Base-by-base conservation (phyloP, 2,329 filamentous ascomycete species). In the Blumeriella jaapii region DNA sequence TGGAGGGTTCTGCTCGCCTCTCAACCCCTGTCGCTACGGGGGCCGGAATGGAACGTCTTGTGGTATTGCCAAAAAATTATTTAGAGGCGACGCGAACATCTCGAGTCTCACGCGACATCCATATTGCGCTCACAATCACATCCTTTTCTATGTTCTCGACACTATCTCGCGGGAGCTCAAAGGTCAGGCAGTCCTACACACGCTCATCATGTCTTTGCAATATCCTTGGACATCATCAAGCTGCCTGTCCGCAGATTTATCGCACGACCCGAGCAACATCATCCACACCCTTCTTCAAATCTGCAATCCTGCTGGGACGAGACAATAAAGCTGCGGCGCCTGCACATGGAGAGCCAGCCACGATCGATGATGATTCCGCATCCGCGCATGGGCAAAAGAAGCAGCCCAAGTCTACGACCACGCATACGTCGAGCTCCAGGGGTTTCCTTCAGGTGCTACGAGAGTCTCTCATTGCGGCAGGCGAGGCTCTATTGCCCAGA, bases 121-220 rank as follows among this genome's bases (percentile, higher is more conserved):
- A 25, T 13, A 29, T 13, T 34, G 2, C 19, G 13, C 16, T 22
- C 18, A n/a, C n/a, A 25, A 22, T 16, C 13, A 10, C 32, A 16
- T 28, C 14, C 7, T 20, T 19, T 34, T 26, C 34, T 37, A 53
- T 53, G 51, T 47, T 51, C 24, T 29, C 44, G n/a, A 44, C 44
- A 42, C 13, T 51, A 14, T 42, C 47, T 22, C 48, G 48, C 23
- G 38, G 44, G 22, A 40, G 39, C 14, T 39, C 40, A 29, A 47
- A 35, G 28, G 28, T 37, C 11, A 42, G 30, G 29, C 40, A 44
- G 10, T 25, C 40, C 29, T 45, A 52, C 26, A 41, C 47, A 16
- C 51, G 48, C 24, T 45, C 47, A 34, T 42, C 40, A 42, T 51
- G 48, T 35, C 31, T 48, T 25, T 41, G 35, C 31, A 45, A 34